phyloP scores from a whole-genome alignment of 306 rosid genomes.

The Quercus parvula region DNA sequence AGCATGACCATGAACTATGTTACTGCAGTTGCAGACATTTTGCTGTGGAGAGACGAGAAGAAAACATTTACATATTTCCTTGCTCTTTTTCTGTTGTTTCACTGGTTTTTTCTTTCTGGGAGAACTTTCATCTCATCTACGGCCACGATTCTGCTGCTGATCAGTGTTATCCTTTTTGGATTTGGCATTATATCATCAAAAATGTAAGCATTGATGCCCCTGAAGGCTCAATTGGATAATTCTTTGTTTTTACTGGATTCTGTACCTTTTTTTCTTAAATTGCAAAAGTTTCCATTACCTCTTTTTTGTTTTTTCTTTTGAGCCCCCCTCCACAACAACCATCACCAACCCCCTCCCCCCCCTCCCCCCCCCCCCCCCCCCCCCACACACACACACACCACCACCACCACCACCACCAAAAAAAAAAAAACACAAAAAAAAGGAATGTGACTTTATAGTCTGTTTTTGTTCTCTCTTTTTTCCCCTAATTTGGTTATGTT shows the following conservation, averaged over 20 bases:
- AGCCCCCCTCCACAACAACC: background rate
- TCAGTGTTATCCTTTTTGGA: slow-evolving; percentile 46
- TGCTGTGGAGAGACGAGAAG: slow-evolving; percentile 91
- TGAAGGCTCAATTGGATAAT: slow-evolving; percentile 11
- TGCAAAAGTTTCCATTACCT: background rate
- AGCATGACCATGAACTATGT: slow-evolving; percentile 37
- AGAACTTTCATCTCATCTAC: slow-evolving; percentile 52
- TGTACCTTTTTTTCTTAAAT: background rate
- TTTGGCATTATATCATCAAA: slow-evolving; percentile 53
- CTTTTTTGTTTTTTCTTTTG: background rate
- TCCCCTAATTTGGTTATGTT: background rate
- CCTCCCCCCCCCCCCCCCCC: background rate
- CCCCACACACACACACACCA: no score
- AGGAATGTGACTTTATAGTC: background rate
- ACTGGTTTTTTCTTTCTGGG: slow-evolving; percentile 84
- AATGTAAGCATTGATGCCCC: slow-evolving; percentile 44
- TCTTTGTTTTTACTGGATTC: slow-evolving; percentile 4
- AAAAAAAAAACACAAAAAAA: background rate
- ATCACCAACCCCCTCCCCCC: no score
- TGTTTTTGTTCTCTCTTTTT: slow-evolving; percentile 5
- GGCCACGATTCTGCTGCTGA: slow-evolving; percentile 57
- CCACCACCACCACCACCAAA: no score
- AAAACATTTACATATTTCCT: slow-evolving; percentile 65
- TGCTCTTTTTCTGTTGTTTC: slow-evolving; percentile 49
- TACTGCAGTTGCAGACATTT: slow-evolving; percentile 73